Evolutionary conservation across 345 rosid genomes (phyloP).

Genomic region (Geranium brycei): DNA sequence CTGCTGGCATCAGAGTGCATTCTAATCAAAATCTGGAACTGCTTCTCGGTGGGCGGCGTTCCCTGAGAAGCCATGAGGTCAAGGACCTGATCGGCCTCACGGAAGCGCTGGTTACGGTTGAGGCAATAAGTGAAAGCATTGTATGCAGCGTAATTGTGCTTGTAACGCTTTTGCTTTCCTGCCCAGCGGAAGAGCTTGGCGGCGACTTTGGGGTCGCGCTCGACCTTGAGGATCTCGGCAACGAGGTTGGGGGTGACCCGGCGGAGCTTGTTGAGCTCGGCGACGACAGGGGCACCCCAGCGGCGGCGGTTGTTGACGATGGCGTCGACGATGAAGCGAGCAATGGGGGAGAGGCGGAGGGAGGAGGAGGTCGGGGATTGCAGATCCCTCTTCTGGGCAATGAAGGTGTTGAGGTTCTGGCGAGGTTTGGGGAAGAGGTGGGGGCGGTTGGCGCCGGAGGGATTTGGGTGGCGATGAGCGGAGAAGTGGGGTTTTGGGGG

Average conservation of each 20-base stretch:
- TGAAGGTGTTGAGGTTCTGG: conserved; percentile 19
- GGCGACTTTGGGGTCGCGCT: conserved; percentile 39
- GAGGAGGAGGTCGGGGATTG: conserved; percentile 19
- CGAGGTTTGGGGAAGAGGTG: conserved; percentile 12
- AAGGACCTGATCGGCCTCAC: conserved; percentile 81
- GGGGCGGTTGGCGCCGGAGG: conserved; percentile 69
- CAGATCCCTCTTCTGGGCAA: conserved; percentile 59
- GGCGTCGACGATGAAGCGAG: conserved; percentile 69
- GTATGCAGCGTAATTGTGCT: conserved; percentile 62
- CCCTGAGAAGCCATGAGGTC: conserved; percentile 86
- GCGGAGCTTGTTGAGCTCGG: conserved; percentile 74
- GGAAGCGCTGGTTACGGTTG: conserved; percentile 41
- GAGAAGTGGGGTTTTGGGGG: conserved; percentile 27
- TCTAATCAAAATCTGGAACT: conserved; percentile 83
- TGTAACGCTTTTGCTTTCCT: conserved; percentile 77
- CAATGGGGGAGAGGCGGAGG: conserved; percentile 61
- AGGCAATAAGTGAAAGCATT: conserved; percentile 85
- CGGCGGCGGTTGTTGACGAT: conserved; percentile 40
- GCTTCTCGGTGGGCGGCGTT: conserved; percentile 62
- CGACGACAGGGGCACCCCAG: conserved; percentile 57
- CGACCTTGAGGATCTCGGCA: conserved; percentile 63
- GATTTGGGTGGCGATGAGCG: conserved; percentile 64
- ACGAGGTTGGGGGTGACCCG: conserved; percentile 71
- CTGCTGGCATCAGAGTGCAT: conserved; percentile 78
- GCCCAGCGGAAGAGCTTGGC: conserved; percentile 94